phyloP scores from a whole-genome alignment of 192 early-diverging fungal species.

The Gamsiella multidivaricata region DNA sequence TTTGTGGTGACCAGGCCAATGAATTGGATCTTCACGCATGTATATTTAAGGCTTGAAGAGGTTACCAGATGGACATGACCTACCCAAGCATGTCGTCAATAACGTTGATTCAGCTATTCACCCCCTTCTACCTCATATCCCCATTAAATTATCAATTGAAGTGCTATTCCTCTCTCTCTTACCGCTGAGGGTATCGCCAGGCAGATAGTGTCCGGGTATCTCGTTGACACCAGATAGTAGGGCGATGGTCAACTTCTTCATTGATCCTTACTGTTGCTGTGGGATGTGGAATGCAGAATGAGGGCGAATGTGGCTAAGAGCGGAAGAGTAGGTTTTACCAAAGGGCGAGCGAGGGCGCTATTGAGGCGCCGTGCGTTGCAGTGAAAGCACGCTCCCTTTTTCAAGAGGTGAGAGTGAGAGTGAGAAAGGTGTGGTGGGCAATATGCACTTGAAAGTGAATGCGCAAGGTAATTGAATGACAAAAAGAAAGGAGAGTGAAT shows the following conservation, averaged over 20 bases:
- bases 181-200: conserved; percentile 26
- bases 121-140: too few species aligned
- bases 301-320: background rate
- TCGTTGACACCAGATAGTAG: background rate
- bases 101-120: too few species aligned
- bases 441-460: too few species aligned
- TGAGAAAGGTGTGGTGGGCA: too few species aligned
- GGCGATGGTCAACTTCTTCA: conserved; percentile 22
- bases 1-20: conserved; percentile 22
- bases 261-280: background rate
- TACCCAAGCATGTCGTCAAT: background rate
- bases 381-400: too few species aligned
- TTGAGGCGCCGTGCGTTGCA: too few species aligned
- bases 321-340: background rate
- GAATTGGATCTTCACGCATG: conserved; percentile 23
- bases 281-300: background rate
- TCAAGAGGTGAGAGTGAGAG: too few species aligned
- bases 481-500: too few species aligned
- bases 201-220: conserved; percentile 7
- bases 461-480: too few species aligned
- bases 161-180: background rate
- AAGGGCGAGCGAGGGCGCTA: too few species aligned
- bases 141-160: too few species aligned
- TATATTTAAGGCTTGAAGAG: conserved; percentile 21
- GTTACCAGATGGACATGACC: conserved; percentile 10